Evolutionary conservation across 192 early-diverging fungal genomes (phyloP).

Genomic region (Backusella morwellensis): DNA sequence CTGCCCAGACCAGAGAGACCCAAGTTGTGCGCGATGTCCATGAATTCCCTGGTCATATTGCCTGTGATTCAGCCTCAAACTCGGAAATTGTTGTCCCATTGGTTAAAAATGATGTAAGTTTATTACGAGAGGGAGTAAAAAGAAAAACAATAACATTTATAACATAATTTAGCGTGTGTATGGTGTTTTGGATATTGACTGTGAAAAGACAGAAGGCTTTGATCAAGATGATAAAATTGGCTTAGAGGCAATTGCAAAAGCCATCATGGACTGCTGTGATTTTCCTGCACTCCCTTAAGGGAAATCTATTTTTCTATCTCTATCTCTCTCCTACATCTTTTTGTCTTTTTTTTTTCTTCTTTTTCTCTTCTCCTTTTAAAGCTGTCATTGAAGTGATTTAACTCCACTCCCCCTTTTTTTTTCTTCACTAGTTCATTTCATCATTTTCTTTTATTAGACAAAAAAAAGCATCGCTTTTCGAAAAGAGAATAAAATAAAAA

Average conservation of each 20-base stretch:
- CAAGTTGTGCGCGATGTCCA: constrained; percentile 79
- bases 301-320: background rate
- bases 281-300: constrained; percentile 13
- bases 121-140: background rate
- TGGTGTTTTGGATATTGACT: constrained; percentile 75
- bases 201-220: constrained; percentile 61
- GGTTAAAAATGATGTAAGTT: constrained; percentile 44
- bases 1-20: constrained; percentile 55
- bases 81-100: constrained; percentile 90
- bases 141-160: too few species aligned
- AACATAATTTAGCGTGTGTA: constrained; percentile 40
- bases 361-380: background rate
- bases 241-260: constrained; percentile 60
- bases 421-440: background rate
- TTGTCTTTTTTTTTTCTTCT: background rate
- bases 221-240: constrained; percentile 65
- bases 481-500: background rate
- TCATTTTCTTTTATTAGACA: background rate
- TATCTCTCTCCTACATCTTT: background rate
- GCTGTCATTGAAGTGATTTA: background rate
- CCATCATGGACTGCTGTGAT: constrained; percentile 44
- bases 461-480: background rate
- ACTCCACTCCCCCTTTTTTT: background rate
- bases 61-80: constrained; percentile 81
- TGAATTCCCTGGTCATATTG: constrained; percentile 85